Base-by-base conservation (phyloP, 2,329 filamentous ascomycete genomes). In the Penicillium sp. region DNA sequence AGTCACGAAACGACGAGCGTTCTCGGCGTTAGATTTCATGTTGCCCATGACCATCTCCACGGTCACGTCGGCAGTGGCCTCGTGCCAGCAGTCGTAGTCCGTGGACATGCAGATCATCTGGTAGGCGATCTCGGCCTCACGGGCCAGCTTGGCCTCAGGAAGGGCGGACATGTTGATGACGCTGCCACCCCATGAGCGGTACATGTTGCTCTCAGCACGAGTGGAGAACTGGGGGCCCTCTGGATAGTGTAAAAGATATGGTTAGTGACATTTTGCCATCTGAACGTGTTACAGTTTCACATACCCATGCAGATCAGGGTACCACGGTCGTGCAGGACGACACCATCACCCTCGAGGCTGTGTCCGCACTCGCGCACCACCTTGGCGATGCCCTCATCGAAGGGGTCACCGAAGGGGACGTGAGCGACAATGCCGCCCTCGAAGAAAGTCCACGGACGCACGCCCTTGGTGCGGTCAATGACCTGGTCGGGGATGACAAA, bases 41-140 rank as follows among this genome's bases (percentile, higher is more conserved):
- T 96, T 90, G 58, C 86, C 88, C 86, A 96, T 90, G 53, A 99
- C 94, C 89, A 97, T 96, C 75, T 92, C 90, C 22, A 99, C 94
- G 59, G 91, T 92, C 60, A 99, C 94, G 58, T 84, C 80, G 62
- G 89, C 90, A 55, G 86, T 88, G 46, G 83, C 84, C 19, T 84
- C 86, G 48, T 92, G 89, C 94, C 94, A 99, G 85, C 93, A 97
- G 80, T 99, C 94, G 75, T 99, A 99, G 80, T 99, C 94, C 28
- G 94, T 99, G 33, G 91, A 90, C 94, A 99, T 99, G 82, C 93
- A 96, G 69, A 99, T 96, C 84, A 97, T 95, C 79, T 96, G 91
- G 77, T 97, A 97, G 35, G 88, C 89, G 66, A 99, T 89, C 80
- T 99, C 94, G 25, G 94, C 94, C 79, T 99, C 94, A 51, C 90